Conservation (phyloP, 805 yeast genomes). For the Kodamaea lidongshanica region DNA sequence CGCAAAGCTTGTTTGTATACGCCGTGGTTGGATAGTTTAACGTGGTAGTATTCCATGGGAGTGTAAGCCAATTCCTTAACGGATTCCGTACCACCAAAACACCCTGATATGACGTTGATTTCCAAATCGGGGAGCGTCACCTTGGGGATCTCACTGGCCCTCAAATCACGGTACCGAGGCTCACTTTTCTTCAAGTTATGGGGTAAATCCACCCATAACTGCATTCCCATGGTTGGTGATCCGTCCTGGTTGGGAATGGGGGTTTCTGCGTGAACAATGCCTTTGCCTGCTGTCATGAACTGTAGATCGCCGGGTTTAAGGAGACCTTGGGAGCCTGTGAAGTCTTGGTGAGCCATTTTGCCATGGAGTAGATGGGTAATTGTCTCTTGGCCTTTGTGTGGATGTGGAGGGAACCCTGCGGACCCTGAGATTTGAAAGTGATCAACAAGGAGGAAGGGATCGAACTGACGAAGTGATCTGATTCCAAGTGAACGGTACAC, state of each 20-base stretch:
- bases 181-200: conserved; percentile 50
- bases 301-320: conserved; percentile 78
- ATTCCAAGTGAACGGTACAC: conserved; percentile 80
- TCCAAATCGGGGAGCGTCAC: conserved; percentile 41
- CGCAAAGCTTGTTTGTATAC: conserved; percentile 57
- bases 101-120: conserved; percentile 73
- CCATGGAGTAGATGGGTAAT: conserved; percentile 62
- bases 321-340: conserved; percentile 77
- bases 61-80: conserved; percentile 73
- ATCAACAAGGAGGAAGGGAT: conserved; percentile 78
- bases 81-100: conserved; percentile 68
- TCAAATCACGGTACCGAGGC: conserved; percentile 76
- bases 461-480: conserved; percentile 59
- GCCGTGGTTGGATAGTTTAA: conserved; percentile 59
- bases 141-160: conserved; percentile 62
- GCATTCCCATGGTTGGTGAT: conserved; percentile 55
- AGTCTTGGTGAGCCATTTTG: conserved; percentile 74
- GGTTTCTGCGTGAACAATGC: conserved; percentile 81
- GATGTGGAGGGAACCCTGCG: conserved; percentile 81
- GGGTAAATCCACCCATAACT: conserved; percentile 85
- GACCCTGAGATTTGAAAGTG: conserved; percentile 63
- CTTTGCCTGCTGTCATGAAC: conserved; percentile 90
- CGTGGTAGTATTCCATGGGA: conserved; percentile 70
- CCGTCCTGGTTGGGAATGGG: conserved; percentile 52
- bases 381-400: conserved; percentile 79